phyloP scores from a whole-genome alignment of 164 flowering plant species.

The Vitis labrusca region DNA sequence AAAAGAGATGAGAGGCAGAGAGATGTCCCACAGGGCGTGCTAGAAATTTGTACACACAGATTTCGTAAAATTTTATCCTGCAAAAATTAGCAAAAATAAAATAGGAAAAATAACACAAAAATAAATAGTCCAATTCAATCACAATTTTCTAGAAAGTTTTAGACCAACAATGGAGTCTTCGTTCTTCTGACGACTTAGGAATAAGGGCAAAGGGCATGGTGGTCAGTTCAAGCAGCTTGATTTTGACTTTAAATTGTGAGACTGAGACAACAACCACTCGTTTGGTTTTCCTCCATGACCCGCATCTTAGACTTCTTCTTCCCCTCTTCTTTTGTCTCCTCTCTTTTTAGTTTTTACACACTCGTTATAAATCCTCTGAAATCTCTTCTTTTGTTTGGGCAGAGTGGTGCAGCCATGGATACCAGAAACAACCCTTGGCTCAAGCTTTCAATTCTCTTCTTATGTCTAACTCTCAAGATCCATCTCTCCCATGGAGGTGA shows the following conservation, averaged over 20 bases:
- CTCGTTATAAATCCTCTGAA: background rate
- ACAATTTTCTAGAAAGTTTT: too few relatives aligned
- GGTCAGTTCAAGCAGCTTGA: background rate
- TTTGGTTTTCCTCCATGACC: background rate
- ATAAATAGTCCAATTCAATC: too few relatives aligned
- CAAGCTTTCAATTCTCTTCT: slow-evolving; percentile 13
- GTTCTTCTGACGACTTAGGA: too few relatives aligned
- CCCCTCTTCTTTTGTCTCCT: background rate
- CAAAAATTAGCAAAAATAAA: too few relatives aligned
- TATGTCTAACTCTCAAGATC: slow-evolving; percentile 16
- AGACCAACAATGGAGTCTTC: too few relatives aligned
- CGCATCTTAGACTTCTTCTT: background rate
- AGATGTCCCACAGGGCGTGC: too few relatives aligned
- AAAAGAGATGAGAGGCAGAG: too few relatives aligned
- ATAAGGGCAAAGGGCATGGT: background rate
- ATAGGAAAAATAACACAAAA: too few relatives aligned
- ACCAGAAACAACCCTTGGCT: slow-evolving; percentile 3
- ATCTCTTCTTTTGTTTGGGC: too few relatives aligned
- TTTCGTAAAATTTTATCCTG: too few relatives aligned
- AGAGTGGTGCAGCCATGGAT: slow-evolving; percentile 6
- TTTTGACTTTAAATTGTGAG: background rate
- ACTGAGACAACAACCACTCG: background rate
- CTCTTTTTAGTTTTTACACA: background rate
- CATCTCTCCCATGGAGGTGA: slow-evolving; percentile 31
- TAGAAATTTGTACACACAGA: too few relatives aligned